Evolutionary conservation across 2,329 filamentous ascomycete genomes (phyloP), one percentile per base, ranked within the genome.

Genomic region (Biscogniauxia sp.): DNA sequence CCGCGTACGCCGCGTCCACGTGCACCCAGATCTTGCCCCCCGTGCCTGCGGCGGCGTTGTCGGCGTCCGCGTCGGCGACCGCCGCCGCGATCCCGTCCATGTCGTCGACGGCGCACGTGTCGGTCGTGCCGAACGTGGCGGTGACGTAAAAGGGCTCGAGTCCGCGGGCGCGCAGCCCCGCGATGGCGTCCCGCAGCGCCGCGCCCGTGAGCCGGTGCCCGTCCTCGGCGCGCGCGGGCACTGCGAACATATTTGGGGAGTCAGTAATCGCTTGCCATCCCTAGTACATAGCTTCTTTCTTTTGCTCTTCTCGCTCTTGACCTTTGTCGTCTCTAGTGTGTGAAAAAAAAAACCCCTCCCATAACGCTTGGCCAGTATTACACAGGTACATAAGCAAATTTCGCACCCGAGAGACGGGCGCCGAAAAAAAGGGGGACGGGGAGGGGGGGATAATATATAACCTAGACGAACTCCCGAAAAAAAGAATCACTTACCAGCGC

Each of bases 1-100:
- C 94, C 0, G 94, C 94, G 75, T 96, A 97, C 0, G 94, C 94
- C 11, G 92, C 94, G 76, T 98, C 94, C 57, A 97, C 86, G 76
- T 98, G 94, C 20, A 97, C 89, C 93, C 94, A 97, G 57, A 97
- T 79, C 65, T 86, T 81, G 57, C 80, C 79, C 11, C 71, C 66
- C 3, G 54, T 50, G 45, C 17, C n/a, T n/a, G 17, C 11, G 66
- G 53, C 9, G 67, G 65, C 13, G 70, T 28, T n/a, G n/a, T n/a
- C n/a, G n/a, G 23, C 23, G 5, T 23, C 69, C 50, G 72, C 68
- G 55, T 73, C 72, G n/a, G 70, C 72, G 25, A 86, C 74, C 5
- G 77, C 75, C 56, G 75, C 72, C 25, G 83, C 85, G 69, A 96
- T 88, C 64, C 86, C 87, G 1, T 77, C 81, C 69, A 97, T 90